Evolutionary conservation across 768 basidiomycete species (phyloP).

Genomic region (Lentinula aciculospora): DNA sequence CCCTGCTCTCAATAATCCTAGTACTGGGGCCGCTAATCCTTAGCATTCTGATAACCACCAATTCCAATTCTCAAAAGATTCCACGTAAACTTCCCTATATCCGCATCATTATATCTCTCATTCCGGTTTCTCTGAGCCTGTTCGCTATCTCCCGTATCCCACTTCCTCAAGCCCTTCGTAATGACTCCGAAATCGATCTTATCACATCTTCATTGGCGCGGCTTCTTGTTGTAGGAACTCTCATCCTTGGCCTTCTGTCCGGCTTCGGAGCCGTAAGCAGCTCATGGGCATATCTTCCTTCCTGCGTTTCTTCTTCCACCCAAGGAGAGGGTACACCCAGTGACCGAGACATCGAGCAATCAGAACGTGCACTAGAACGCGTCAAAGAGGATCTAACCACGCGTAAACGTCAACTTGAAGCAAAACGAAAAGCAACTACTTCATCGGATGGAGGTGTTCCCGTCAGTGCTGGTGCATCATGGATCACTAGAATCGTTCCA

Average conservation of each 20-base stretch:
- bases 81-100: neutral
- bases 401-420: conserved; percentile 24
- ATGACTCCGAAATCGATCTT: conserved; percentile 23
- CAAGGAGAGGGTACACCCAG: conserved; percentile 32
- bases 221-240: conserved; percentile 70
- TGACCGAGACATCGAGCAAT: conserved; percentile 46
- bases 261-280: conserved; percentile 74
- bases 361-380: conserved; percentile 53
- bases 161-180: conserved; percentile 45
- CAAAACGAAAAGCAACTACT: conserved; percentile 13
- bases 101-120: conserved; percentile 32
- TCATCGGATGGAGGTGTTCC: conserved; percentile 12
- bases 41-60: conserved; percentile 48
- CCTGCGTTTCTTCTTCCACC: conserved; percentile 3
- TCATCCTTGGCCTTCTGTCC: conserved; percentile 74
- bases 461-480: conserved; percentile 23
- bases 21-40: conserved; percentile 61
- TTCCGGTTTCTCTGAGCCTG: conserved; percentile 52
- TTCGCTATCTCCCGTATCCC: conserved; percentile 63
- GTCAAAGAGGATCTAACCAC: conserved; percentile 52
- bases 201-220: conserved; percentile 51
- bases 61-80: conserved; percentile 12
- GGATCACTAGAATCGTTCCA: conserved; percentile 46
- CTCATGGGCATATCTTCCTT: conserved; percentile 56
- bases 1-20: conserved; percentile 58